Percentiles rank a stretch among this genome's conserved stretches.
These are phyloP conservation scores for Penicillium bovifimosum DNA, from an alignment of 495 filamentous ascomycete species.

Conservation along the genomic window DNA sequence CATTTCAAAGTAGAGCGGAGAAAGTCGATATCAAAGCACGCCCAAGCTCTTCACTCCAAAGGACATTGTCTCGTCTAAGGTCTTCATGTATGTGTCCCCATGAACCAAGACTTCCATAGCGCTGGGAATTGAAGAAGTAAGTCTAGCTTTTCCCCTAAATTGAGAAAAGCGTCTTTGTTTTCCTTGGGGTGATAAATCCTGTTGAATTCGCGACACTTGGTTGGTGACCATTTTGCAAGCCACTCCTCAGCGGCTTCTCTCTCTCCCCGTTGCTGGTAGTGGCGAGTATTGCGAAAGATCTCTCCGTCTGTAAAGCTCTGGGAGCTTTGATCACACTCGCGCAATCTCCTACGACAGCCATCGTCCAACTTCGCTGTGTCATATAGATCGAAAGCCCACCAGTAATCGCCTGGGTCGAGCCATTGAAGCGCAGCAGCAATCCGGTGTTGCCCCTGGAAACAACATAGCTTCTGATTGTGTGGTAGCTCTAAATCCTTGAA, in stretches of 20 bases:
- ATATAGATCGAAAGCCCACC: constrained; percentile 9
- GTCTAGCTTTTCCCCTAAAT: constrained; percentile 2
- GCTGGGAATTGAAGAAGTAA: constrained; percentile 5
- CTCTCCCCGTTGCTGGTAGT: constrained; percentile 8
- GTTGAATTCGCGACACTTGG: constrained; percentile 11
- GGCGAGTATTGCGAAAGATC: constrained; percentile 8
- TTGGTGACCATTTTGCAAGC: constrained; percentile 11
- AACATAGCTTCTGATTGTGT: neutral
- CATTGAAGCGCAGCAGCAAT: constrained; percentile 6
- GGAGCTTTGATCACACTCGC: constrained; percentile 1
- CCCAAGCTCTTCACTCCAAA: too few relatives aligned
- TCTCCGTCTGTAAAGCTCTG: constrained; percentile 7
- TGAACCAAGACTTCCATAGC: constrained; percentile 7
- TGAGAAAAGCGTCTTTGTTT: neutral
- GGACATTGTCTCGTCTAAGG: too few relatives aligned
- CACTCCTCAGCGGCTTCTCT: constrained; percentile 3
- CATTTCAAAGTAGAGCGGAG: too few relatives aligned
- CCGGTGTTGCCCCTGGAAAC: constrained; percentile 7
- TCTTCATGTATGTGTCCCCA: constrained; percentile 12
- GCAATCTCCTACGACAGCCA: constrained; percentile 1
- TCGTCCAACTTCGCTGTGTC: constrained; percentile 3
- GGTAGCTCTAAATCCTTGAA: neutral
- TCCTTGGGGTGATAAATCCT: constrained; percentile 2
- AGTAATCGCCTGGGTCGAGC: constrained; percentile 5
- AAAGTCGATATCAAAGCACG: too few relatives aligned